These are phyloP conservation scores for Porcisia hertigi DNA, from an alignment of 208 protist species.

Conservation along the genomic window DNA sequence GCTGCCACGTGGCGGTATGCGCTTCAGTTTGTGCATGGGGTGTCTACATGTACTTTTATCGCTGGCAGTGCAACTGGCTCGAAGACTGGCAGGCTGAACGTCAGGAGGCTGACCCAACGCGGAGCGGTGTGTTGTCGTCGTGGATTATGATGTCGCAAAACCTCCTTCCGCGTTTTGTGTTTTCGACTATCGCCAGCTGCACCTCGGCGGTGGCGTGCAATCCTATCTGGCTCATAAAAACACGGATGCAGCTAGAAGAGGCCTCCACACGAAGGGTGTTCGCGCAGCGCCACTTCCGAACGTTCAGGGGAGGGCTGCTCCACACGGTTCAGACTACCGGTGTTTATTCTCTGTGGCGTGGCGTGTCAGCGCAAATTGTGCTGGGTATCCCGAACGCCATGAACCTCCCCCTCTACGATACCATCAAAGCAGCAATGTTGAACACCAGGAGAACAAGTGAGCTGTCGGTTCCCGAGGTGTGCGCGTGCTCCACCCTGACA, in stretches of 20 bases:
- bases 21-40: slow-evolving; percentile 75
- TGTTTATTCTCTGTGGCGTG: slow-evolving; percentile 74
- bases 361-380: slow-evolving; percentile 75
- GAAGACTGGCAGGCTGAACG: slow-evolving; percentile 9
- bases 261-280: slow-evolving; percentile 15
- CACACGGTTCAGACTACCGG: slow-evolving; percentile 60
- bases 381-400: slow-evolving; percentile 83
- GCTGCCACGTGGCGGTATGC: slow-evolving; percentile 64
- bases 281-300: slow-evolving; percentile 45
- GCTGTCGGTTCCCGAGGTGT: slow-evolving; percentile 58
- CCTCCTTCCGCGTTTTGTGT: slow-evolving; percentile 53
- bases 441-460: slow-evolving; percentile 7
- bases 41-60: slow-evolving; percentile 90
- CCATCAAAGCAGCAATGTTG: slow-evolving; percentile 51
- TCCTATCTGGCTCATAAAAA: slow-evolving; percentile 91
- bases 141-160: slow-evolving; percentile 21
- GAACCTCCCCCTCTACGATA: slow-evolving; percentile 84
- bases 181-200: slow-evolving; percentile 68
- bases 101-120: neutral
- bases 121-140: neutral
- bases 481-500: slow-evolving; percentile 59
- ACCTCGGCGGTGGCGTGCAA: slow-evolving; percentile 69
- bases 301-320: slow-evolving; percentile 61
- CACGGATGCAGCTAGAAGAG: slow-evolving; percentile 88
- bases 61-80: slow-evolving; percentile 36